Base-by-base conservation (phyloP, 805 yeast species). In the Starmerella sp. region DNA sequence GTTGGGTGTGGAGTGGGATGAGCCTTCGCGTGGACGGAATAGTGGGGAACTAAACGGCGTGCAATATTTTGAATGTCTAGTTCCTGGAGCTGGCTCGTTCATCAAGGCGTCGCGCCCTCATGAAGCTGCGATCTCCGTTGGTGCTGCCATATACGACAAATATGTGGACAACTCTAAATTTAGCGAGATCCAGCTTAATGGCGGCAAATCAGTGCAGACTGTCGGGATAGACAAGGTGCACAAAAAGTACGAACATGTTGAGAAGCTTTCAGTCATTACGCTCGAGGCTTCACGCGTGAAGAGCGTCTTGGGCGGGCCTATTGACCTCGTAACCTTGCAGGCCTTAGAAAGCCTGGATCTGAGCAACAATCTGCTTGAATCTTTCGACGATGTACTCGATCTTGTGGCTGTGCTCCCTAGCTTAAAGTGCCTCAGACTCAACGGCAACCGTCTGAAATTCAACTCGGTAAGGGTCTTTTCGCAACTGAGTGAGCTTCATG, bases 1-100 rank as follows among this genome's bases (percentile, higher is more conserved):
- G 0, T 67, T 78, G 13, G 97, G 97, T 0, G 75, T 90, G 4
- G 96, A 90, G 66, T 90, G 96, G 96, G 97, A 90, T 65, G 72
- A 80, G 46, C 68, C 75, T 0, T 54, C 57, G 0, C 72, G 88
- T 37, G 97, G 97, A 1, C 86, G 82, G 62, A 80, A 89, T 65
- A 70, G 77, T 58, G 97, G 97, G 0, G 55, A 65, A 1, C 57
- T 79, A 31, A 71, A 77, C 22, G 86, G 83, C 0, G 62, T 68
- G 0, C 61, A 65, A 52, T 86, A 86, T 65, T 90, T 90, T 66
- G 36, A 59, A 6, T 63, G 71, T 46, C 36, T 38, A n/a, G 68
- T 57, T n/a, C 65, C 60, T 0, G 72, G 71, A 0, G 70, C 82
- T 2, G 95, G 86, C 0, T 79, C 89, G 4, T 86, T 86, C 60